phyloP scores from a whole-genome alignment of 768 basidiomycete species.

The Tricholoma sp. region DNA sequence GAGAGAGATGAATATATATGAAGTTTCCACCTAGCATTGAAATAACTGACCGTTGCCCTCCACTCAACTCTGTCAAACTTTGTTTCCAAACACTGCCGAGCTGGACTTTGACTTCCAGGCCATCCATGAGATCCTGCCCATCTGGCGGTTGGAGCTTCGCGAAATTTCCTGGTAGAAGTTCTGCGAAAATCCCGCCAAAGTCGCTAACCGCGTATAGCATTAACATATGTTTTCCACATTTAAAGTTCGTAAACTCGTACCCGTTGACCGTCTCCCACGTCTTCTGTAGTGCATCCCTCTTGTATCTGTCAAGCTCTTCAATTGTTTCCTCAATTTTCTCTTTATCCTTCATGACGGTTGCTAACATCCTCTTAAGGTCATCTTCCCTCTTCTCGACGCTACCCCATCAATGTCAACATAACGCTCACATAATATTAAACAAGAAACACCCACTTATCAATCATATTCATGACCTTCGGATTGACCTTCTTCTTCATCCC shows the following conservation, averaged over 20 bases:
- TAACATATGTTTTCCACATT: not conserved
- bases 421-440: not conserved
- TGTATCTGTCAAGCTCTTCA: constrained; percentile 87
- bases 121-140: constrained; percentile 88
- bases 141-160: constrained; percentile 94
- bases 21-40: not conserved
- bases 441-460: constrained; percentile 66
- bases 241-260: constrained; percentile 44
- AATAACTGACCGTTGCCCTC: constrained; percentile 80
- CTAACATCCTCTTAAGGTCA: constrained; percentile 82
- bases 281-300: constrained; percentile 87
- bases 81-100: constrained; percentile 97
- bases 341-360: constrained; percentile 87
- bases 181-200: constrained; percentile 94
- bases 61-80: constrained; percentile 93
- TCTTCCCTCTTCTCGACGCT: constrained; percentile 94
- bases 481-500: constrained; percentile 96
- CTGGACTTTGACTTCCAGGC: constrained; percentile 95
- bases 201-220: constrained; percentile 48
- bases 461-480: constrained; percentile 92
- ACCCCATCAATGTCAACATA: not conserved
- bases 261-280: constrained; percentile 95
- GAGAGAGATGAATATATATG: not conserved
- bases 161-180: constrained; percentile 93
- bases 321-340: constrained; percentile 94